Evolutionary conservation across 2,329 filamentous ascomycete species (phyloP), one percentile per base, ranked within the genome.

Genomic region (Colletotrichum incanum): DNA sequence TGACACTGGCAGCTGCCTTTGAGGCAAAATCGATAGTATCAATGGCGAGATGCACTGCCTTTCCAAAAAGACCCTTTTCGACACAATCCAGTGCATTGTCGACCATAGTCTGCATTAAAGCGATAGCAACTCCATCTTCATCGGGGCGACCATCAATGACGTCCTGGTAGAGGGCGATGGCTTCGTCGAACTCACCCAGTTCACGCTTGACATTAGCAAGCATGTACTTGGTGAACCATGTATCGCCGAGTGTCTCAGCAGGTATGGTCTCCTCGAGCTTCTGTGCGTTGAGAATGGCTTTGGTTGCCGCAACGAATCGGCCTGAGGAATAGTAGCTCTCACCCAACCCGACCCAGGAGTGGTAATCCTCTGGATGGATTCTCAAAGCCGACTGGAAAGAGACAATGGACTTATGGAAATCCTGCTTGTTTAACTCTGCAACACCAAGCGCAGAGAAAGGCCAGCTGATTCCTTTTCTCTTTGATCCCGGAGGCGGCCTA

Each of bases 161-260:
- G 14, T 88, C 85, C 76, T 90, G 88, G 78, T 98, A 98, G 7
- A 94, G 89, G 34, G 85, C 80, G 71, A 97, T 93, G 0, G 96
- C 94, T 66, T 93, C 91, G 72, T 98, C 93, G 76, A 93, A 97
- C 52, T 97, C 92, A n/a, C 94, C 95, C 59, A 98, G 87, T 79
- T 98, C 96, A 65, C 95, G 91, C 80, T 95, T 94, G 66, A 99
- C 94, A 77, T 99, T 98, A 50, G 94, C 95, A 72, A 98, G 89
- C 92, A 99, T 97, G 81, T 98, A 98, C 79, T 94, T 94, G 9
- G 95, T 95, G 80, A 98, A 99, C 96, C 96, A 99, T 12, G 90
- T 93, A 76, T 97, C 93, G 0, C 89, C 91, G 2, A 82, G 79
- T 0, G 79, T 59, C 7, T 65, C 71, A 5, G 54, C 43, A 7